phyloP scores from a whole-genome alignment of 2,329 filamentous ascomycete species.

The Phialophora macrospora region DNA sequence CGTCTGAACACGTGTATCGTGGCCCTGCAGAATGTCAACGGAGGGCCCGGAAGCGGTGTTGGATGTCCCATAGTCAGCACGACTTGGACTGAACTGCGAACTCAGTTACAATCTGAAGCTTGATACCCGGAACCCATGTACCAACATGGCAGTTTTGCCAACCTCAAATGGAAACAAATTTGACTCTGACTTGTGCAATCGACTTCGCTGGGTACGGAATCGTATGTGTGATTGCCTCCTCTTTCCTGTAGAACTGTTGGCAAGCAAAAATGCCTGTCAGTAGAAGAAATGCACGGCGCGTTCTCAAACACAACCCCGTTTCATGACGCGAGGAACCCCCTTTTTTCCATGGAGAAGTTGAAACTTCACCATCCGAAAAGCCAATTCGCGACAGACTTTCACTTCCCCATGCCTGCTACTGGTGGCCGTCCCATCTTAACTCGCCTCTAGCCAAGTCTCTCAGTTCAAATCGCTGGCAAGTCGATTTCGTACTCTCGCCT shows the following conservation, averaged over 20 bases:
- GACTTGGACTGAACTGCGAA: constrained; percentile 31
- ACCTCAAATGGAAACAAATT: background rate
- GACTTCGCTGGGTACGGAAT: background rate
- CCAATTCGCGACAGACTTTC: background rate
- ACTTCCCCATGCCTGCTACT: background rate
- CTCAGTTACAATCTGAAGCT: constrained; percentile 30
- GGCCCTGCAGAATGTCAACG: constrained; percentile 35
- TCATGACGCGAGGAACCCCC: background rate
- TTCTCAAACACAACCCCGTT: background rate
- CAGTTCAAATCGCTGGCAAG: background rate
- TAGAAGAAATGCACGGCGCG: background rate
- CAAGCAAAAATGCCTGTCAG: background rate
- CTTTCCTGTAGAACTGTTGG: background rate
- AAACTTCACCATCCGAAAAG: background rate
- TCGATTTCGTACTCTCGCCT: background rate
- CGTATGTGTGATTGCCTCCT: background rate
- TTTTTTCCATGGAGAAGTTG: background rate
- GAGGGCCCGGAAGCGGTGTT: constrained; percentile 33
- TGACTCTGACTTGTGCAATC: background rate
- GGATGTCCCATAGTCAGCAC: constrained; percentile 35
- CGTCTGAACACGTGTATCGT: constrained; percentile 33
- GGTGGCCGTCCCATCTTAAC: background rate
- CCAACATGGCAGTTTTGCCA: background rate
- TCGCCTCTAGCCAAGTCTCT: background rate
- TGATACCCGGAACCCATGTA: background rate